phyloP scores from a whole-genome alignment of 345 rosid genomes.

The Ceriops decandra region DNA sequence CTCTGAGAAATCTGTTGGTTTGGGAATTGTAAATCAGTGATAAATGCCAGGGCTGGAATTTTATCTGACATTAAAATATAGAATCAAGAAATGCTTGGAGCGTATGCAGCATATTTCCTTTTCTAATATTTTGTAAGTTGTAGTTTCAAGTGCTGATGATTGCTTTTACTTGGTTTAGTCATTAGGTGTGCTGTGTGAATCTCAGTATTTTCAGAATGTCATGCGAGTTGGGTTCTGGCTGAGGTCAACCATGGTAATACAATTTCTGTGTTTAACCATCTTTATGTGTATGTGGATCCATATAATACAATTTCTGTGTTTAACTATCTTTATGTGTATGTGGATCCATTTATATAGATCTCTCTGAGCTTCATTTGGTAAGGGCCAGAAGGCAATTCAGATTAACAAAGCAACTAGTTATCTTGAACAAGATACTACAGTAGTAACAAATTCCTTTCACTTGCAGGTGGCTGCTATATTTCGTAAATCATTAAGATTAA shows the following conservation, averaged over 20 bases:
- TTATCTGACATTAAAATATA: too few relatives aligned
- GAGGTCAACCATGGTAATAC: conserved; percentile 31
- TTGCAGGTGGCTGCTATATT: conserved; percentile 36
- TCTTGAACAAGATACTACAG: conserved; percentile 2
- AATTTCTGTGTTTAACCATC: not conserved
- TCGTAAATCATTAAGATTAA: conserved; percentile 28
- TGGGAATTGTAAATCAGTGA: not conserved
- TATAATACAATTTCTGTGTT: conserved; percentile 6
- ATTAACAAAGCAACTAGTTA: conserved; percentile 2
- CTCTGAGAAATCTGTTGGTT: not conserved
- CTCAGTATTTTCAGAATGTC: conserved; percentile 34
- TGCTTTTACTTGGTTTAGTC: conserved; percentile 42
- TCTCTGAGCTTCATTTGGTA: not conserved
- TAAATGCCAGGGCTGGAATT: not conserved
- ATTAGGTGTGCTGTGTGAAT: conserved; percentile 27
- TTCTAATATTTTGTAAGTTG: not conserved
- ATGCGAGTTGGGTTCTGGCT: conserved; percentile 30
- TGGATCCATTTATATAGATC: not conserved
- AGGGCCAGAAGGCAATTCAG: conserved; percentile 1
- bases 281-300: not conserved
- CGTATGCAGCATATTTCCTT: not conserved
- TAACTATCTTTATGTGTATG: not conserved
- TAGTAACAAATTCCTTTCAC: not conserved
- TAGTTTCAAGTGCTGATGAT: conserved; percentile 13
- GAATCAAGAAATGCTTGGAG: too few relatives aligned